Evolutionary conservation across 2,329 filamentous ascomycete genomes (phyloP), one percentile per base, ranked within the genome.

Genomic region (Verticillium alfalfae): DNA sequence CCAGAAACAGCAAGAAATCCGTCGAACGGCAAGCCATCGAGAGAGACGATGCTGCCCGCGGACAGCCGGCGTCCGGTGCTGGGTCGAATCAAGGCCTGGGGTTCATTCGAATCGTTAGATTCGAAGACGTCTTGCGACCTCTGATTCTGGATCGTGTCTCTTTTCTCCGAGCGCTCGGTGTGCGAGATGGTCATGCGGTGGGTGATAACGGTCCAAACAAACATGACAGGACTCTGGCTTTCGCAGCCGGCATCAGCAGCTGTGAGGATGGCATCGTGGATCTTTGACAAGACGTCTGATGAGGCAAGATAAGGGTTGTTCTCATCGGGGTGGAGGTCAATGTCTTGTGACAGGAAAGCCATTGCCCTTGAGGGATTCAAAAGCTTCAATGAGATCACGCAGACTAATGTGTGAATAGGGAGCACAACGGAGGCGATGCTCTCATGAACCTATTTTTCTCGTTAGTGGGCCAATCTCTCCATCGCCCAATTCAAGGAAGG

Each of bases 171-270:
- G 56, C 88, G 80, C 58, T 80, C 80, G 61, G 85, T 81, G 66
- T 87, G 89, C 13, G 84, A 84, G 52, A 85, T 77, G 66, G 86
- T 85, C 77, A 95, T 86, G 34, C 84, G 82, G 68, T 90, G 85
- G 10, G 93, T 79, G 34, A 97, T 84, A 57, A 94, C 79, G 4
- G 88, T 87, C 93, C 93, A 98, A 3, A 90, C 86, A 66, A 96
- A 90, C 22, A 92, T 83, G 18, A 91, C 86, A 1, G 92, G 91
- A 61, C 85, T 87, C 22, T 90, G 90, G 39, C 85, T 85, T 41
- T 81, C 78, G n/a, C 85, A 79, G 16, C 82, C 82, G 22, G 76
- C 71, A 34, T 80, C 80, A 13, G 86, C 83, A 8, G 87, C 85
- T 61, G 80, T 78, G 31, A 88, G 75, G 38, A 97, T 81, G n/a